These are phyloP conservation scores for Aspergillus flavus DNA, from an alignment of 2,329 filamentous ascomycete genomes.

Conservation along the genomic window DNA sequence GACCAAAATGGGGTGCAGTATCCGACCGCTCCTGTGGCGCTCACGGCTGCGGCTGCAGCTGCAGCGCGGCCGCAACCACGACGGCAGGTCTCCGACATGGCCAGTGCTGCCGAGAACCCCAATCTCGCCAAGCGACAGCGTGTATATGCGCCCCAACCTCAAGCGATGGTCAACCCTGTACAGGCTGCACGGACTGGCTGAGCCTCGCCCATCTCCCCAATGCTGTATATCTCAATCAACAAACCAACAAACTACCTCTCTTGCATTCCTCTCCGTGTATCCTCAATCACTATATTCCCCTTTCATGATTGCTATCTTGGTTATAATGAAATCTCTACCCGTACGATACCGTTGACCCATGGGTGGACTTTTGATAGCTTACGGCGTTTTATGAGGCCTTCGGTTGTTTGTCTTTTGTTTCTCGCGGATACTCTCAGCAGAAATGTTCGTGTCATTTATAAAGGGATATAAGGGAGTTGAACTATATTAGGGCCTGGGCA, in stretches of 20 bases:
- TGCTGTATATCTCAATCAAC: constrained; percentile 7
- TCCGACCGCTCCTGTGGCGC: constrained; percentile 37
- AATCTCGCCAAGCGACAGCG: constrained; percentile 61
- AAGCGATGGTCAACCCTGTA: constrained; percentile 52
- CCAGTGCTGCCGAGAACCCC: constrained; percentile 55
- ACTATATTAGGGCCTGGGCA: background rate
- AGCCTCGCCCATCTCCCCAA: constrained; percentile 1
- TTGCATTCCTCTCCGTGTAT: constrained; percentile 4
- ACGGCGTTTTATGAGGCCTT: constrained; percentile 7
- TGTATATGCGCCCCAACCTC: constrained; percentile 54
- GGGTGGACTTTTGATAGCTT: constrained; percentile 8
- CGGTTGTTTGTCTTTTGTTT: constrained; percentile 8
- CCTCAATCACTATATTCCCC: constrained; percentile 12
- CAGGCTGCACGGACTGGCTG: constrained; percentile 48
- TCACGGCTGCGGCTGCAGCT: constrained; percentile 32
- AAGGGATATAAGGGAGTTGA: constrained; percentile 2
- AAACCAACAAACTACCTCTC: background rate
- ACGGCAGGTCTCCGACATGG: constrained; percentile 64
- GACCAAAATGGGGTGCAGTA: constrained; percentile 46
- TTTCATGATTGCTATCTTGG: constrained; percentile 13
- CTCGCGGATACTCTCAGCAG: constrained; percentile 2
- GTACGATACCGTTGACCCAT: constrained; percentile 14
- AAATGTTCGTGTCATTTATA: constrained; percentile 9
- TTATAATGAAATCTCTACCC: constrained; percentile 14
- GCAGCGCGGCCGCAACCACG: constrained; percentile 49